phyloP scores from a whole-genome alignment of 1,284 basidiomycete species.

The Ceratobasidium sp. region DNA sequence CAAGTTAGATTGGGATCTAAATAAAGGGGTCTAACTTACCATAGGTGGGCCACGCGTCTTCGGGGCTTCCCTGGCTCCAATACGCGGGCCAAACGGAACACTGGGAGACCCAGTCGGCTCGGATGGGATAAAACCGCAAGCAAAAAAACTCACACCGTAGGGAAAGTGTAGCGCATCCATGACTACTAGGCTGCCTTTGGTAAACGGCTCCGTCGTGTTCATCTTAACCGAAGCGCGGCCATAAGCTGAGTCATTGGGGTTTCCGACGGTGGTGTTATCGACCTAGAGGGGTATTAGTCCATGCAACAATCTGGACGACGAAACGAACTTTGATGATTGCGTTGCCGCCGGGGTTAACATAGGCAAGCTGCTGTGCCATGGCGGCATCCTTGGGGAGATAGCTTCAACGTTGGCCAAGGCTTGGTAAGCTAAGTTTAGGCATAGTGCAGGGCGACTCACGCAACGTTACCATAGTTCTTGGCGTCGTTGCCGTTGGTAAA shows the following conservation, averaged over 20 bases:
- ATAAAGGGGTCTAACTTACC: conserved; percentile 18
- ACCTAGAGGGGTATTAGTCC: conserved; percentile 1
- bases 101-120: neutral
- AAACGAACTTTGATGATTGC: conserved; percentile 35
- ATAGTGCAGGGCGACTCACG: conserved; percentile 19
- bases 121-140: neutral
- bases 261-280: conserved; percentile 39
- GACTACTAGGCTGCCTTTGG: conserved; percentile 29
- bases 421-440: neutral
- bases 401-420: neutral
- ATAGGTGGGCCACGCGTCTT: conserved; percentile 41
- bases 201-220: conserved; percentile 34
- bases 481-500: conserved; percentile 40
- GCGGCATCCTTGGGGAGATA: conserved; percentile 36
- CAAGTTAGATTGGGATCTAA: neutral
- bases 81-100: conserved; percentile 43
- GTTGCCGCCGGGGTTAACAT: conserved; percentile 36
- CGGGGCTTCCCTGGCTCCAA: conserved; percentile 41
- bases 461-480: conserved; percentile 41
- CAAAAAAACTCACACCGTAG: conserved; percentile 32
- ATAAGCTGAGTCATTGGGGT: conserved; percentile 23
- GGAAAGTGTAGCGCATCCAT: conserved; percentile 38
- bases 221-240: conserved; percentile 37
- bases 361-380: conserved; percentile 29
- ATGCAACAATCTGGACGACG: neutral